A percentile compares a stretch with the other conserved stretches of the same genome.
These are phyloP conservation scores for Cylindrodendrum hubeiense DNA, from an alignment of 2,329 filamentous ascomycete species.

Conservation along the genomic window DNA sequence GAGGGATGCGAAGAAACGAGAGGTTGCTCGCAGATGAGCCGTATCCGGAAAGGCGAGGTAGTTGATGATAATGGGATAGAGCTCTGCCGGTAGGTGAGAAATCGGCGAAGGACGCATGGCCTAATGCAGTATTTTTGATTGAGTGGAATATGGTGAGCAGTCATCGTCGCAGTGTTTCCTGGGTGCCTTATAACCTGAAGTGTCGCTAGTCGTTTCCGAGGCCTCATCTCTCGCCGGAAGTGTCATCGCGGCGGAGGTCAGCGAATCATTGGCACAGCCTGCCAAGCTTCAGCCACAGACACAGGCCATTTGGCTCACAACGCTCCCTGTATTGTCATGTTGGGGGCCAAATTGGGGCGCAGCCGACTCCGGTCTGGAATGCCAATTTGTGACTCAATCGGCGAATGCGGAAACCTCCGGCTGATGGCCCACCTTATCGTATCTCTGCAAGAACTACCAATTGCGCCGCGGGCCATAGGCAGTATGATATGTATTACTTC, in stretches of 20 bases:
- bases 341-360: background rate
- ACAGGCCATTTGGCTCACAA: background rate
- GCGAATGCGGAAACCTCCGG: background rate
- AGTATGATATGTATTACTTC: too few relatives aligned
- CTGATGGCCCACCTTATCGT: background rate
- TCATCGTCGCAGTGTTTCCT: background rate
- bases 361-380: background rate
- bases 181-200: background rate
- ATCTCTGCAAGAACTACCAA: too few relatives aligned
- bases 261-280: too few relatives aligned
- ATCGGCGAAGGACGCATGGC: slow-evolving; percentile 8
- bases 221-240: background rate
- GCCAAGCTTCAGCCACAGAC: too few relatives aligned
- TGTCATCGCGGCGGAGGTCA: background rate
- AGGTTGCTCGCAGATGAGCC: slow-evolving; percentile 18
- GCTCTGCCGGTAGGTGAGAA: slow-evolving; percentile 11
- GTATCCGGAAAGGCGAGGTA: slow-evolving; percentile 17
- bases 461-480: too few relatives aligned
- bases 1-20: slow-evolving; percentile 21
- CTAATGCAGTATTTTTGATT: background rate
- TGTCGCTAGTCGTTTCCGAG: background rate
- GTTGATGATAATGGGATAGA: slow-evolving; percentile 6
- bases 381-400: background rate
- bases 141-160: background rate
- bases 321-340: background rate